phyloP scores from a whole-genome alignment of 2,329 filamentous ascomycete genomes.

The Colletotrichum sp. region DNA sequence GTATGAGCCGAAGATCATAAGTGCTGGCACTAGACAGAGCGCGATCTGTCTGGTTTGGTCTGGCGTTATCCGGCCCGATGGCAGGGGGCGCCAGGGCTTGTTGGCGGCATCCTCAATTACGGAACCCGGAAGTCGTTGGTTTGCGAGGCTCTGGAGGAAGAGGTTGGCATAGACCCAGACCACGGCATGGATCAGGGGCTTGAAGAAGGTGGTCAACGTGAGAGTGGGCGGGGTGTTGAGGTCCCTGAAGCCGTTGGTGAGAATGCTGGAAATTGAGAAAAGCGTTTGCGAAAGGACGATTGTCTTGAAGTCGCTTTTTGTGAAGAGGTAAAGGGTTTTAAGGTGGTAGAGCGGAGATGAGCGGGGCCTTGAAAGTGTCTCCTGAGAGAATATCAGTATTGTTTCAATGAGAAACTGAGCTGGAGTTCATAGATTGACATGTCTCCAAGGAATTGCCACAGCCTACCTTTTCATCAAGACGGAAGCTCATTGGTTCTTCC shows the following conservation, averaged over 20 bases:
- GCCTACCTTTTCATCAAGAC: neutral
- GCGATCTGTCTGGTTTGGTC: constrained; percentile 27
- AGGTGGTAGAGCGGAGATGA: constrained; percentile 1
- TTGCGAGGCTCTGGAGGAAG: constrained; percentile 30
- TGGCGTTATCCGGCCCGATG: constrained; percentile 30
- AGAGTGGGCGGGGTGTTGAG: neutral
- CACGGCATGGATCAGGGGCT: neutral
- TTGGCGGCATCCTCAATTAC: constrained; percentile 43
- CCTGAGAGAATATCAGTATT: neutral
- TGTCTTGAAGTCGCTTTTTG: constrained; percentile 36
- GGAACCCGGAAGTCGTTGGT: constrained; percentile 38
- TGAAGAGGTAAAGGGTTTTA: constrained; percentile 30
- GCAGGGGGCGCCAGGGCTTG: constrained; percentile 41
- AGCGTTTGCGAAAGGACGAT: constrained; percentile 32
- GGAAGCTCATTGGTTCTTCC: neutral
- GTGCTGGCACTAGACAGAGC: constrained; percentile 24
- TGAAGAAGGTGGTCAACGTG: neutral
- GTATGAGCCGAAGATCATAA: constrained; percentile 24
- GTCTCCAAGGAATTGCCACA: neutral
- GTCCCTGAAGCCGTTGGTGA: neutral
- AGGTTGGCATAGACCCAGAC: neutral
- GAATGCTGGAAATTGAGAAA: constrained; percentile 25
- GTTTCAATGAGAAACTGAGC: accelerated
- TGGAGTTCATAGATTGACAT: accelerated
- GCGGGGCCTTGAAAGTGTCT: accelerated